Percentiles rank a stretch among this genome's conserved stretches.
These are phyloP conservation scores for Candida yuanshanica DNA, from an alignment of 805 yeast species.

Conservation along the genomic window DNA sequence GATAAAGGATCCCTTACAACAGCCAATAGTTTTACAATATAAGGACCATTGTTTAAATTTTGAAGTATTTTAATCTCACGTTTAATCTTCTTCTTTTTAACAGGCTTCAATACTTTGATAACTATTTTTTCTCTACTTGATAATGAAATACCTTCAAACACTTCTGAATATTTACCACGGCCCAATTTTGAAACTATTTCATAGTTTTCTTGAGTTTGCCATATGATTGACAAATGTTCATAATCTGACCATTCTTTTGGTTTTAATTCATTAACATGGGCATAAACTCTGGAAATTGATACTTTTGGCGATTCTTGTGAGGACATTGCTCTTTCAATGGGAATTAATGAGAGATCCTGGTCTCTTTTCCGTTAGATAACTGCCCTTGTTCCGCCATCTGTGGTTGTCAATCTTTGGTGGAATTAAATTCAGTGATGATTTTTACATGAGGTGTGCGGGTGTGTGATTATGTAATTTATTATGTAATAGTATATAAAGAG, in stretches of 20 bases:
- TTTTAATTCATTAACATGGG: constrained; percentile 70
- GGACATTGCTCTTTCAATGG: no score
- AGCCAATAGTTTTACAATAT: constrained; percentile 68
- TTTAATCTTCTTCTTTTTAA: constrained; percentile 86
- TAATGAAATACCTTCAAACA: constrained; percentile 75
- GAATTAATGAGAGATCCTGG: no score
- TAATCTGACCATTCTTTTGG: constrained; percentile 89
- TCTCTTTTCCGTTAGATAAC: no score
- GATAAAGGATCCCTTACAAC: constrained; percentile 83
- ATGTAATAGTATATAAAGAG: no score
- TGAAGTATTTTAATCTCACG: constrained; percentile 85
- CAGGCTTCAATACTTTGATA: constrained; percentile 89
- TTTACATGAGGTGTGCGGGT: no score
- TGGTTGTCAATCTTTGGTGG: no score
- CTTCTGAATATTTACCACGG: constrained; percentile 91
- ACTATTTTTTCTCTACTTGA: constrained; percentile 62
- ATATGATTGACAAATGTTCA: constrained; percentile 60
- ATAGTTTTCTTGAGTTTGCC: constrained; percentile 84
- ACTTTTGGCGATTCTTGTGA: neutral
- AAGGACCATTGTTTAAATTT: constrained; percentile 80
- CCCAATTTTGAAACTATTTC: constrained; percentile 84
- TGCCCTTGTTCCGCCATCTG: no score
- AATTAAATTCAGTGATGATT: no score
- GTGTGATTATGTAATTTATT: no score
- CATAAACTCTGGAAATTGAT: constrained; percentile 71